Evolutionary conservation across 2,329 filamentous ascomycete species (phyloP), one percentile per base, ranked within the genome.

Genomic region (Ceratocystis lukuohia): DNA sequence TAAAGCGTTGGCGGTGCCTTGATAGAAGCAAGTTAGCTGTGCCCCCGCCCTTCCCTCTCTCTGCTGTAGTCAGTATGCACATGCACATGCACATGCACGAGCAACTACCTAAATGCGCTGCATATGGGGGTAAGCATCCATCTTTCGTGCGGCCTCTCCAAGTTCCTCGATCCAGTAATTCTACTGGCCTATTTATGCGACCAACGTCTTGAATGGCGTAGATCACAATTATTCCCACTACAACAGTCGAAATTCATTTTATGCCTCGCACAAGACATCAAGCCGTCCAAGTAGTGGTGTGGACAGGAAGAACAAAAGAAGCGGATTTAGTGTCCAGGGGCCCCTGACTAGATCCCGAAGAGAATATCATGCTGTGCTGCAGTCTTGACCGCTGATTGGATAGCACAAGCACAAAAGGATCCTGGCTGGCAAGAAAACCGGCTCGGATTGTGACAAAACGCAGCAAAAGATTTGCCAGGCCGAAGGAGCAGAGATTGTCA

Each of bases 211-310:
- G 53, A 28, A 28, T 17, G 10, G 6, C 15, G 53, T n/a, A 37
- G 53, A 37, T 59, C 53, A n/a, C 28, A 59, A 59, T 59, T 59
- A 59, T 59, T 25, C 53, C 53, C 28, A 37, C 53, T 59, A 33
- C 28, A 30, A 59, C 28, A 1, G 15, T 33, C 17, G 0, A 3
- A 17, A 3, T 10, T 25, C 8, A 37, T 33, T 33, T 57, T 57
- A 37, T 59, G 53, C 53, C 53, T 59, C 53, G 22, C 25, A 30
- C 53, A 30, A 28, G 22, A n/a, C 6, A 57, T 2, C 22, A 22
- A 8, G 46, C 17, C 17, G 10, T 50, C 3, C 6, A 50, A 22
- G 46, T 50, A 15, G 22, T 22, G 1, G 46, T 22, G 10, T 50
- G 7, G 53, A 4, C 25, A 12, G 7, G 5, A 15, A 17, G 53